phyloP scores from a whole-genome alignment of 371 early-diverging fungal species.

The Funneliformis caledonium region DNA sequence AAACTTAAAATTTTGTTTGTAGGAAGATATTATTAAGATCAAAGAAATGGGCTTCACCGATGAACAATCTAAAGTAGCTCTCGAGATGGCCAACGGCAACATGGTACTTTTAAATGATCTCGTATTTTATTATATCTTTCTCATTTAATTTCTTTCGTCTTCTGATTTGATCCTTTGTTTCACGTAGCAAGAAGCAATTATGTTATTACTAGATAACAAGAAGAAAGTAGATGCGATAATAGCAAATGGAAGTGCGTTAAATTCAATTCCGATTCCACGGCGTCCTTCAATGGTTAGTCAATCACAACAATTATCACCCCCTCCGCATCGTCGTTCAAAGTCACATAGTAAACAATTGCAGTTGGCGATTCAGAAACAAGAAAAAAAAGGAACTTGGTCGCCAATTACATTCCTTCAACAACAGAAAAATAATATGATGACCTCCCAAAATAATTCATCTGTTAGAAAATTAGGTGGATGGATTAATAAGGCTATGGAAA shows the following conservation, averaged over 20 bases:
- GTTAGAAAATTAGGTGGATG: slow-evolving; percentile 70
- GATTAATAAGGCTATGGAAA: slow-evolving; percentile 77
- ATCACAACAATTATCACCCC: slow-evolving; percentile 18
- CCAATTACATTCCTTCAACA: slow-evolving; percentile 71
- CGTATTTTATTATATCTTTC: not conserved
- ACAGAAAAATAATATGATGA: slow-evolving; percentile 62
- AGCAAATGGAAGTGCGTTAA: slow-evolving; percentile 41
- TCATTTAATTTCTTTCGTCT: not conserved
- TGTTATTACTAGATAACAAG: slow-evolving; percentile 65
- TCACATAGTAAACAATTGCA: slow-evolving; percentile 43
- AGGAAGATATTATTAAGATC: slow-evolving; percentile 51
- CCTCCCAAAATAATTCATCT: slow-evolving; percentile 58
- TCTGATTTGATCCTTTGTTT: not conserved
- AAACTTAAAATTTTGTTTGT: not conserved
- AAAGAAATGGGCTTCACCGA: slow-evolving; percentile 70
- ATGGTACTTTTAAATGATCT: slow-evolving; percentile 47
- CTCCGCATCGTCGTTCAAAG: slow-evolving; percentile 42
- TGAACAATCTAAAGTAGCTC: slow-evolving; percentile 68
- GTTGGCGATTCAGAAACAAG: slow-evolving; percentile 36
- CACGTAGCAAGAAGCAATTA: slow-evolving; percentile 61
- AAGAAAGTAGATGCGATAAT: slow-evolving; percentile 56
- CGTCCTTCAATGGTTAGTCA: slow-evolving; percentile 29
- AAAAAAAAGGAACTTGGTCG: slow-evolving; percentile 60
- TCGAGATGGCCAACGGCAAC: slow-evolving; percentile 58
- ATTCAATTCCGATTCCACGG: slow-evolving; percentile 32